Evolutionary conservation across 352 stramenopile species (phyloP).

Genomic region (Hyphochytrium catenoides): DNA sequence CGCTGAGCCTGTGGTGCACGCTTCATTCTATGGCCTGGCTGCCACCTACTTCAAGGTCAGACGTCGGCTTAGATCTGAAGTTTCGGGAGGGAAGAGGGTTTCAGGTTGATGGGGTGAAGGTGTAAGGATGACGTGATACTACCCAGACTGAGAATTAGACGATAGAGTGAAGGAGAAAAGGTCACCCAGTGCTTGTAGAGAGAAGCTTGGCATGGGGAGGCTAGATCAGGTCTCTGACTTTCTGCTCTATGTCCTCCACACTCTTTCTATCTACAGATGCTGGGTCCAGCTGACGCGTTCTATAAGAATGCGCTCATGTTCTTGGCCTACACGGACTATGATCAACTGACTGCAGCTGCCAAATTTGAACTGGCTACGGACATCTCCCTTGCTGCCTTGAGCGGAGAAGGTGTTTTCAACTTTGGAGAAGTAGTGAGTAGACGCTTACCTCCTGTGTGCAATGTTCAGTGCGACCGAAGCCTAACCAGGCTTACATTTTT

Average conservation of each 20-base stretch:
- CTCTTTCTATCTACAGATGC: not conserved
- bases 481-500: constrained; percentile 1
- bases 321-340: constrained; percentile 80
- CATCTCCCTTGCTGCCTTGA: constrained; percentile 84
- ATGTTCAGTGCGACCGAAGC: too few species aligned
- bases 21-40: constrained; percentile 67
- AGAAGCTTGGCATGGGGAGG: too few species aligned
- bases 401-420: constrained; percentile 91
- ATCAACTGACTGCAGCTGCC: constrained; percentile 50
- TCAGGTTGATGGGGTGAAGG: too few species aligned
- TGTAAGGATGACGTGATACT: too few species aligned
- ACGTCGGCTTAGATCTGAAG: too few species aligned
- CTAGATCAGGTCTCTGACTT: too few species aligned
- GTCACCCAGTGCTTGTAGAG: too few species aligned
- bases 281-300: constrained; percentile 79
- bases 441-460: not conserved
- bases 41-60: constrained; percentile 78
- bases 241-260: too few species aligned
- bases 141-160: too few species aligned
- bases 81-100: too few species aligned
- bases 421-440: constrained; percentile 83
- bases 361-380: constrained; percentile 70
- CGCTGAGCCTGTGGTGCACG: constrained; percentile 70
- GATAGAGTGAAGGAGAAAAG: too few species aligned
- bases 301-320: constrained; percentile 90